Conservation (phyloP, 1,284 basidiomycete genomes). For the Mycena sp. region DNA sequence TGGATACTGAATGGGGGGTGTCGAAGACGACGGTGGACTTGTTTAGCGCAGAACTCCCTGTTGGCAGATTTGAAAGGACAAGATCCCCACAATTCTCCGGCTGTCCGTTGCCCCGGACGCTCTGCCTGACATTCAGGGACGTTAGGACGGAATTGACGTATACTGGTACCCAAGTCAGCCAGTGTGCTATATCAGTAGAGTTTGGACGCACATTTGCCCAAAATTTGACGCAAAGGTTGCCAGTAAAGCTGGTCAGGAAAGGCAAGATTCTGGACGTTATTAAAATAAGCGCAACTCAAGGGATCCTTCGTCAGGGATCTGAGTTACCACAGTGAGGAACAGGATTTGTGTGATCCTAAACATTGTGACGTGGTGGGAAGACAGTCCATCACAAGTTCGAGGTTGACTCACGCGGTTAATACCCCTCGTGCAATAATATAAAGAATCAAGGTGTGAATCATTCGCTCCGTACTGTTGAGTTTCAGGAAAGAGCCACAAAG, state of each 20-base stretch:
- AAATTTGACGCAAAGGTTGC: not conserved
- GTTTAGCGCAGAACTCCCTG: not conserved
- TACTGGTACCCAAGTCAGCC: not conserved
- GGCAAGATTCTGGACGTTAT: not conserved
- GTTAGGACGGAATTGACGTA: conserved; percentile 2
- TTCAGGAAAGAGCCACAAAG: not conserved
- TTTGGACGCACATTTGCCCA: not conserved
- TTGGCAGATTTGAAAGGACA: not conserved
- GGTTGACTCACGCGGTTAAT: not conserved
- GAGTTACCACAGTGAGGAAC: not conserved
- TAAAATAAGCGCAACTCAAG: too few species aligned
- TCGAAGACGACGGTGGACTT: not conserved
- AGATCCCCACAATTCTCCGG: not conserved
- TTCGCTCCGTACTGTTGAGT: not conserved
- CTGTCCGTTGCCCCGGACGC: not conserved
- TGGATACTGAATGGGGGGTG: too few species aligned
- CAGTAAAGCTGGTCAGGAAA: not conserved
- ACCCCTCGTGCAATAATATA: not conserved
- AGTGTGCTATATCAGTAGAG: not conserved
- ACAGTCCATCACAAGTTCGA: not conserved
- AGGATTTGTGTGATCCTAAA: not conserved
- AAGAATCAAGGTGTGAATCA: not conserved
- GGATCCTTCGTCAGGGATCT: not conserved
- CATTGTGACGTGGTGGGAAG: not conserved
- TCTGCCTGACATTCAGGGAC: not conserved